Percentiles rank a stretch among this genome's conserved stretches.
phyloP scores from a whole-genome alignment of 805 yeast genomes.

The Saturnispora serradocipensis region DNA sequence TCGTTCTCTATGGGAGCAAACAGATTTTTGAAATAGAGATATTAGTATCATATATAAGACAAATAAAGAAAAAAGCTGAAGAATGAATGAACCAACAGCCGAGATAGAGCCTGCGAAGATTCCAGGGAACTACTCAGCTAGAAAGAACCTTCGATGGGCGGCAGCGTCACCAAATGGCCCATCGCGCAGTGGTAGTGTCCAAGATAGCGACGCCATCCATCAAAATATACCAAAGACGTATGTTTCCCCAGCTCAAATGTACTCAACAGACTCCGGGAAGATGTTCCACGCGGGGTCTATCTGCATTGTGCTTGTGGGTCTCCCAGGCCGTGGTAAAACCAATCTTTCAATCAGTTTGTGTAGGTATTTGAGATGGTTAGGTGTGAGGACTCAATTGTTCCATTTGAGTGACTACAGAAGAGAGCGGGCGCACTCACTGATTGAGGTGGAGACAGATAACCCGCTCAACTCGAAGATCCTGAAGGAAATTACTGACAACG shows the following conservation, averaged over 20 bases:
- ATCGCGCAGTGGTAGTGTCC: constrained; percentile 3
- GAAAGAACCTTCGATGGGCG: constrained; percentile 45
- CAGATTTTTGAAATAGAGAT: background rate
- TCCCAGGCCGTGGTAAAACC: constrained; percentile 95
- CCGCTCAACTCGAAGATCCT: constrained; percentile 41
- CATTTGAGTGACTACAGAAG: constrained; percentile 91
- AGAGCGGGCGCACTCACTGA: constrained; percentile 24
- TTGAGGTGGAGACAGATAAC: constrained; percentile 53
- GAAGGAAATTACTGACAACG: constrained; percentile 53
- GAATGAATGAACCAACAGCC: constrained; percentile 15
- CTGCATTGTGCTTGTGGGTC: constrained; percentile 79
- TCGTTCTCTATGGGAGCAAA: background rate
- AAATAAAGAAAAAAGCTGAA: background rate
- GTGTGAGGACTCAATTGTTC: constrained; percentile 85
- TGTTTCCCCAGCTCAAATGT: constrained; percentile 85
- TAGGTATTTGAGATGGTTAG: constrained; percentile 90
- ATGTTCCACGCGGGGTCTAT: constrained; percentile 94
- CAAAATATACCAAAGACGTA: constrained; percentile 48
- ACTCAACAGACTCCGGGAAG: constrained; percentile 86
- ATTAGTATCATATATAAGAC: background rate
- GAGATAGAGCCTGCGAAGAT: constrained; percentile 34
- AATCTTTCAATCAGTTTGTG: constrained; percentile 86
- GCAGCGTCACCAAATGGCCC: constrained; percentile 17
- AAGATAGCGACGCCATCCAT: constrained; percentile 54
- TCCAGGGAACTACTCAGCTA: constrained; percentile 47